Percentiles rank a stretch among this genome's conserved stretches.
Evolutionary conservation across 2,329 filamentous ascomycete species (phyloP).

Genomic region (Talaromyces sp.): DNA sequence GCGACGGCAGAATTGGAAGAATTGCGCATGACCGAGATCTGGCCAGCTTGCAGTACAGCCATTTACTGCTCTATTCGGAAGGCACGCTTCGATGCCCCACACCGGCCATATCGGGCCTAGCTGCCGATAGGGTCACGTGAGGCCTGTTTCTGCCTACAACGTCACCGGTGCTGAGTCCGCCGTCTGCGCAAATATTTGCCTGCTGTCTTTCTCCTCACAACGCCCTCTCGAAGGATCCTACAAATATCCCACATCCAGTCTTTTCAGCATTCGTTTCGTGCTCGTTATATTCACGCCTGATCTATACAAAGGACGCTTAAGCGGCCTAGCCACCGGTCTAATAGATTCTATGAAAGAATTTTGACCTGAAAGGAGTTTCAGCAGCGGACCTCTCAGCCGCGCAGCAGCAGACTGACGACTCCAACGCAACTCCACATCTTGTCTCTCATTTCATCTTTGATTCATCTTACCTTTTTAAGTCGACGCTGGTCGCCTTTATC

Average conservation of each 20-base stretch:
- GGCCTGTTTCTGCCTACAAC: conserved; percentile 5
- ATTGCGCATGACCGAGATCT: conserved; percentile 10
- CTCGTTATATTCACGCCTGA: background rate
- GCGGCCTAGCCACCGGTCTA: background rate
- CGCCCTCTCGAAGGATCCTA: background rate
- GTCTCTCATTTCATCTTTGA: background rate
- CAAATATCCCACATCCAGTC: background rate
- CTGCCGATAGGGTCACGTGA: background rate
- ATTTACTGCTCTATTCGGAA: conserved; percentile 7
- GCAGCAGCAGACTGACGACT: background rate
- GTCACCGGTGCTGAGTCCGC: conserved; percentile 3
- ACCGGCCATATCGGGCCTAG: background rate
- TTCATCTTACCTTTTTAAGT: background rate
- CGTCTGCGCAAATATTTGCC: background rate
- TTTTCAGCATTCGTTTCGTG: background rate
- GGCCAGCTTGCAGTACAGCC: conserved; percentile 12
- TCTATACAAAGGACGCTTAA: background rate
- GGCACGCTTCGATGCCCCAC: background rate
- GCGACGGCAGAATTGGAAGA: background rate
- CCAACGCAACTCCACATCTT: background rate
- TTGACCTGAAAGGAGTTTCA: background rate
- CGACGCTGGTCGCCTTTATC: background rate
- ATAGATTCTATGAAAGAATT: background rate
- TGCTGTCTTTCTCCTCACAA: background rate
- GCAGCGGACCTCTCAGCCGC: background rate